Base-by-base conservation (phyloP, 1,284 basidiomycete genomes). In the Takashimella tepidaria region DNA sequence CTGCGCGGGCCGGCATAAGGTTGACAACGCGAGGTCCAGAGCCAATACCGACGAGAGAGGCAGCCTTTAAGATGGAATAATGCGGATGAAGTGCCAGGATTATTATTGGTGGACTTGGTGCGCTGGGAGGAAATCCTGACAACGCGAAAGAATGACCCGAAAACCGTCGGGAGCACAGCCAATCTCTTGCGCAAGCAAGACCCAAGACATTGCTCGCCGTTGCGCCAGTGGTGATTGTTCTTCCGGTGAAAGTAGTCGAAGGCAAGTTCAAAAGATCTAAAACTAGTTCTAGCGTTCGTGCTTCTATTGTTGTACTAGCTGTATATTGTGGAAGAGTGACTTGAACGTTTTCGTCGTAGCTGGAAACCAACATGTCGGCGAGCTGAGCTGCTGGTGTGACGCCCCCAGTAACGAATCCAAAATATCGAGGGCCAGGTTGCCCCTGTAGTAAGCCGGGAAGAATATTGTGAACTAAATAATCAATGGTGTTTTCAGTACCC, bases 131-230 rank as follows among this genome's bases (percentile, higher is more conserved):
- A 1, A 68, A 68, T 12, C 79, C 79, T 48, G 74, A 62, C 49
- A 77, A 76, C 0, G 77, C 72, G 42, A 75, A 76, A 6, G 66
- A 74, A 61, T 77, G 76, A 10, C 59, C 62, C 19, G 31, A 8
- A 1, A 68, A 61, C 0, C 69, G 66, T 49, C 59, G 48, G 1
- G 63, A 53, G 47, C 75, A 67, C 3, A 72, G 64, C 31, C 63
- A 53, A 47, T 78, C 75, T 25, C 77, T 61, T 4, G 72, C 76
- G 43, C 73, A 74, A 0, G 73, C 73, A 76, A 81, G 62, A 3
- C 78, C 80, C 11, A 81, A 70, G 13, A 80, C 62, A 58, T 81
- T 81, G n/a, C 69, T 70, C 0, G 75, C 70, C 0, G 80, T 81
- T 1, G 79, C 80, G 5, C 80, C 80, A 0, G 79, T 80, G 1